phyloP scores from a whole-genome alignment of 768 basidiomycete species.

The Tylopilus balloui region DNA sequence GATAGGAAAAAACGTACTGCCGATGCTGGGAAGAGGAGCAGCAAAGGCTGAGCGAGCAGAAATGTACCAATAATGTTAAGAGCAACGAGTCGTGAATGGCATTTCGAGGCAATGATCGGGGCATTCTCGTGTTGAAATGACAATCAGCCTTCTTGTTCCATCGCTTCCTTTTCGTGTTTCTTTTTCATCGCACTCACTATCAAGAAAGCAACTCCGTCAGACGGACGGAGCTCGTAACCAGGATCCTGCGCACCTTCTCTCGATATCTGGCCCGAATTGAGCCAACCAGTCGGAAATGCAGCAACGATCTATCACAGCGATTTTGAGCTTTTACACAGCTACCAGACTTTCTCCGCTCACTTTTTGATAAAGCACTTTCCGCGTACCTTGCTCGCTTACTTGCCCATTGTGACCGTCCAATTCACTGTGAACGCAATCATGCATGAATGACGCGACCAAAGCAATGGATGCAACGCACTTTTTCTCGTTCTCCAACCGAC shows the following conservation, averaged over 20 bases:
- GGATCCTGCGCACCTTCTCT: slow-evolving; percentile 62
- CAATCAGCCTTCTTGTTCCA: slow-evolving; percentile 49
- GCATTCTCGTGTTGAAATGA: background rate
- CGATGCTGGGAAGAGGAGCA: background rate
- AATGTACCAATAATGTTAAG: slow-evolving; percentile 21
- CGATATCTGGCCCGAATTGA: slow-evolving; percentile 81
- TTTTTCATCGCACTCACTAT: slow-evolving; percentile 85
- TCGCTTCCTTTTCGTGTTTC: slow-evolving; percentile 65
- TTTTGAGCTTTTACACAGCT: background rate
- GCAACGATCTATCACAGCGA: slow-evolving; percentile 52
- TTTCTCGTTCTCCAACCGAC: slow-evolving; percentile 62
- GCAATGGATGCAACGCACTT: slow-evolving; percentile 35
- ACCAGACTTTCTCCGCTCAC: slow-evolving; percentile 30
- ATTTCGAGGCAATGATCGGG: background rate
- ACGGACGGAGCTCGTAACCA: background rate
- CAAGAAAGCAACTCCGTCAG: background rate
- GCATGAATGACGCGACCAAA: background rate
- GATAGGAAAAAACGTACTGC: background rate
- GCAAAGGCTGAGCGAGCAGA: background rate
- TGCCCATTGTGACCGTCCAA: slow-evolving; percentile 66
- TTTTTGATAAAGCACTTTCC: slow-evolving; percentile 80
- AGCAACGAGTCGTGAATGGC: background rate
- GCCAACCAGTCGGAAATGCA: slow-evolving; percentile 82
- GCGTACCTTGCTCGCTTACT: slow-evolving; percentile 75
- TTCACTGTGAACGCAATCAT: slow-evolving; percentile 28